phyloP scores from a whole-genome alignment of 2,329 filamentous ascomycete species.

The Fusarium gaditjirri region DNA sequence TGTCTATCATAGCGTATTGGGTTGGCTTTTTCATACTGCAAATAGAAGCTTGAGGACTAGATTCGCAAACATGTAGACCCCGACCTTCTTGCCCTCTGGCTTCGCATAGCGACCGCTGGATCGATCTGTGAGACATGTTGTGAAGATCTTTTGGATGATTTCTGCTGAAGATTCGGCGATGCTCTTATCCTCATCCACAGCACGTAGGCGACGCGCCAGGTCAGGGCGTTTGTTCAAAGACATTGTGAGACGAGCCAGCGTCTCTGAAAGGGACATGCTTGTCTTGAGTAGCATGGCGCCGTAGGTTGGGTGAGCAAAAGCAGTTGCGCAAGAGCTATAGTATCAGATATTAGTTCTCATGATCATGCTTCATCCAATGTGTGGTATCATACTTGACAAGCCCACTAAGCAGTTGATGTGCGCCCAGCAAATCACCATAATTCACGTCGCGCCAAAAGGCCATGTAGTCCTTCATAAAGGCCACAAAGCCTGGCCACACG shows the following conservation, averaged over 20 bases:
- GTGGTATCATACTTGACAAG: constrained; percentile 74
- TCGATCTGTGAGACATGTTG: constrained; percentile 86
- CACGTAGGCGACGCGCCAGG: constrained; percentile 73
- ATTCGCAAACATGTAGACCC: constrained; percentile 93
- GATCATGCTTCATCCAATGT: neutral
- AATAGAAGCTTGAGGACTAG: constrained; percentile 89
- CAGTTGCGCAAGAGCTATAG: constrained; percentile 80
- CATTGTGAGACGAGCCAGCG: constrained; percentile 85
- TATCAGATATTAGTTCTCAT: neutral
- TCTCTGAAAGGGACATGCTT: constrained; percentile 82
- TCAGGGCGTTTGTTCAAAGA: constrained; percentile 84
- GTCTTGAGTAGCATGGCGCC: constrained; percentile 86
- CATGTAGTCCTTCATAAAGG: constrained; percentile 85
- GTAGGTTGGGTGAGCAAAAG: constrained; percentile 80
- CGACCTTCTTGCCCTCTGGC: constrained; percentile 85
- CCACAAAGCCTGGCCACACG: constrained; percentile 79
- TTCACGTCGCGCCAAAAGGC: constrained; percentile 84
- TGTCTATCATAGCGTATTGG: neutral
- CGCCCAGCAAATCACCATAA: constrained; percentile 76
- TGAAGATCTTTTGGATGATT: constrained; percentile 89
- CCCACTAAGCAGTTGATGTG: constrained; percentile 78
- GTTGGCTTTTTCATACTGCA: constrained; percentile 62
- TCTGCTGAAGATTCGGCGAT: constrained; percentile 90
- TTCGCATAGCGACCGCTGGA: constrained; percentile 72
- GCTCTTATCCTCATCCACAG: constrained; percentile 73